Evolutionary conservation across 2,329 filamentous ascomycete genomes (phyloP).

Genomic region (Hypoxylon sp.): DNA sequence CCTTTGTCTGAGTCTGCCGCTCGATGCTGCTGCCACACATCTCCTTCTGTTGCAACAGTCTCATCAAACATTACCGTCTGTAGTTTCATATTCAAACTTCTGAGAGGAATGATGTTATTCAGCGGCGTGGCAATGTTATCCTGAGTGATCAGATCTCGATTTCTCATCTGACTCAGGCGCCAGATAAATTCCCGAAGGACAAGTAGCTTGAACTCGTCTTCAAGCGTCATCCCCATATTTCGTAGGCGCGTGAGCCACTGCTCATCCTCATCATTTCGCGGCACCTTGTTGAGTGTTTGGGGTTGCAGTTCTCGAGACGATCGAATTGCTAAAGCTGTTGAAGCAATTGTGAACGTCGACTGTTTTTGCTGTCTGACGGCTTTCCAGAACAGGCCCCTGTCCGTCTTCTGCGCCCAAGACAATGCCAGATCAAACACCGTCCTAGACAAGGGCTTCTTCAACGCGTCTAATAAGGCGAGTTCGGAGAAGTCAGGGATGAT

Average conservation of each 20-base stretch:
- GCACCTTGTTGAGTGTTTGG: conserved; percentile 67
- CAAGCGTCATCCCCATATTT: conserved; percentile 79
- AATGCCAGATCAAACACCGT: conserved; percentile 85
- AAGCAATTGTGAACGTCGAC: conserved; percentile 70
- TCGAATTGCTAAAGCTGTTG: conserved; percentile 61
- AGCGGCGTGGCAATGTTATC: conserved; percentile 56
- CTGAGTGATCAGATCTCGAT: conserved; percentile 58
- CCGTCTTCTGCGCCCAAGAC: conserved; percentile 82
- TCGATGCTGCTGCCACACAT: conserved; percentile 44
- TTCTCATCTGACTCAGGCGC: conserved; percentile 78
- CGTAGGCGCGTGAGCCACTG: conserved; percentile 87
- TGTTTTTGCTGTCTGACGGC: conserved; percentile 71
- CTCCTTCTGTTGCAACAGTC: conserved; percentile 61
- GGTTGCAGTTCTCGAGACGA: conserved; percentile 64
- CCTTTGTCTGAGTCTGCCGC: conserved; percentile 49
- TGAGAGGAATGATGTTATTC: conserved; percentile 77
- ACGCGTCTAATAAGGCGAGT: conserved; percentile 75
- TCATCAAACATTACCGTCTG: conserved; percentile 96
- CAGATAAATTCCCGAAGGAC: conserved; percentile 90
- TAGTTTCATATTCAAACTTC: conserved; percentile 77
- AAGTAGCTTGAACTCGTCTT: conserved; percentile 90
- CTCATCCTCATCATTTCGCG: conserved; percentile 91
- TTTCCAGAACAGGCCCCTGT: conserved; percentile 89
- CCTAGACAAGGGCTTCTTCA: conserved; percentile 83
- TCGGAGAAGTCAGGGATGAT: conserved; percentile 74